A percentile compares a stretch with the other conserved stretches of the same genome.
These are phyloP conservation scores for Colletotrichum orchidophilum DNA, from an alignment of 2,329 filamentous ascomycete genomes.

Conservation along the genomic window DNA sequence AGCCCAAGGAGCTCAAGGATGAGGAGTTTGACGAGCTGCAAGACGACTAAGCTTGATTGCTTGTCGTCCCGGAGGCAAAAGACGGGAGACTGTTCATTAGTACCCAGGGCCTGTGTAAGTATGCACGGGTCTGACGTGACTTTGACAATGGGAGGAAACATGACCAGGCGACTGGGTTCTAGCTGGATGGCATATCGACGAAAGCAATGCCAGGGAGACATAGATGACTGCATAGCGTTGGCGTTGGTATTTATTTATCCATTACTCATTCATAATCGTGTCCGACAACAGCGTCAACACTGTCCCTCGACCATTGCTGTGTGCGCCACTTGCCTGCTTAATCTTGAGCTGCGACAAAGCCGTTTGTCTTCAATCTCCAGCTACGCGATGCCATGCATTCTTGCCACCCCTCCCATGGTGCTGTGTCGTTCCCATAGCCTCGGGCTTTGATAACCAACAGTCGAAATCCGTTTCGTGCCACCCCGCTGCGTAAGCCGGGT, in stretches of 20 bases:
- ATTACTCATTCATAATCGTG: slow-evolving; percentile 23
- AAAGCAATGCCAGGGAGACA: neutral
- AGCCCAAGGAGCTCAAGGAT: slow-evolving; percentile 83
- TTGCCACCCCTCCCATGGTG: neutral
- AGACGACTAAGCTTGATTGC: slow-evolving; percentile 30
- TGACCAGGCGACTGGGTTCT: neutral
- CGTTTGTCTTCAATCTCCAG: neutral
- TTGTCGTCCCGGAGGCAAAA: neutral
- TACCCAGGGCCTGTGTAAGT: neutral
- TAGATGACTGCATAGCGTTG: slow-evolving; percentile 52
- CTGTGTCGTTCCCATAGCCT: neutral
- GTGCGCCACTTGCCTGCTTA: neutral
- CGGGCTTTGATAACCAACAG: neutral
- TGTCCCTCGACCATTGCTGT: neutral
- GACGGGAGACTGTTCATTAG: neutral
- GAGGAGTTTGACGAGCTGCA: slow-evolving; percentile 50
- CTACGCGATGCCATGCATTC: neutral
- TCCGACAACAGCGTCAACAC: neutral
- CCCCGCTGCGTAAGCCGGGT: neutral
- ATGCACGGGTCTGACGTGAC: neutral
- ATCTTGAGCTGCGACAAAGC: neutral
- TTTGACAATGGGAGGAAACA: neutral
- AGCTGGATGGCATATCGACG: neutral
- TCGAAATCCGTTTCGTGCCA: neutral
- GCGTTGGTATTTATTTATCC: slow-evolving; percentile 44